Base-by-base conservation (phyloP, 2,329 filamentous ascomycete species). In the Cadophora gregata region DNA sequence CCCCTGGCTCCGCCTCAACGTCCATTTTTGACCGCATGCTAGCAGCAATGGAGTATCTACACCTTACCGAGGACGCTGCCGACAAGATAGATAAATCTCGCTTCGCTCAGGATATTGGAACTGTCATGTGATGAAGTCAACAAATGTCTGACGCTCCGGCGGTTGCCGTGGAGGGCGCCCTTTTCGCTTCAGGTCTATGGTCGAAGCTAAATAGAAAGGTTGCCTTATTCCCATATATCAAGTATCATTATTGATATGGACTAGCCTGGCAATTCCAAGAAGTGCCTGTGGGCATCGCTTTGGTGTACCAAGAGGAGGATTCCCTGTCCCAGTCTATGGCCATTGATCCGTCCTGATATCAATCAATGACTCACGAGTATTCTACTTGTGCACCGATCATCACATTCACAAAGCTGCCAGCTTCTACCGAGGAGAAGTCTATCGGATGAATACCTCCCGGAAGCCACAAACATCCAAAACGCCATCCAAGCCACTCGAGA, bases 1-100 rank as follows among this genome's bases (percentile, higher is more conserved):
- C 90, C 0, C 56, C 85, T 88, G 70, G 84, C 91, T 77, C 83
- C 91, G 67, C 51, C 6, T 65, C 67, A 63, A 67, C 67, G n/a
- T n/a, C n/a, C n/a, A n/a, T n/a, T n/a, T n/a, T n/a, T n/a, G n/a
- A n/a, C n/a, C n/a, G n/a, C n/a, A n/a, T n/a, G n/a, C n/a, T n/a
- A n/a, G n/a, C n/a, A n/a, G n/a, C n/a, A n/a, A n/a, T n/a, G n/a
- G n/a, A n/a, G n/a, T n/a, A n/a, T n/a, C n/a, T n/a, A n/a, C n/a
- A n/a, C n/a, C n/a, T n/a, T n/a, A n/a, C n/a, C n/a, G n/a, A n/a
- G n/a, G n/a, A n/a, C n/a, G n/a, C n/a, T n/a, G n/a, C n/a, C n/a
- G 10, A 12, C 24, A 27, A 2, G 24, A 6, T 53, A 14, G 50
- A 16, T 2, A 8, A 31, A 29, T 1, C 27, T n/a, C 50, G 25